Conservation (phyloP, 2,329 filamentous ascomycete species). For the Claviceps quebecensis region DNA sequence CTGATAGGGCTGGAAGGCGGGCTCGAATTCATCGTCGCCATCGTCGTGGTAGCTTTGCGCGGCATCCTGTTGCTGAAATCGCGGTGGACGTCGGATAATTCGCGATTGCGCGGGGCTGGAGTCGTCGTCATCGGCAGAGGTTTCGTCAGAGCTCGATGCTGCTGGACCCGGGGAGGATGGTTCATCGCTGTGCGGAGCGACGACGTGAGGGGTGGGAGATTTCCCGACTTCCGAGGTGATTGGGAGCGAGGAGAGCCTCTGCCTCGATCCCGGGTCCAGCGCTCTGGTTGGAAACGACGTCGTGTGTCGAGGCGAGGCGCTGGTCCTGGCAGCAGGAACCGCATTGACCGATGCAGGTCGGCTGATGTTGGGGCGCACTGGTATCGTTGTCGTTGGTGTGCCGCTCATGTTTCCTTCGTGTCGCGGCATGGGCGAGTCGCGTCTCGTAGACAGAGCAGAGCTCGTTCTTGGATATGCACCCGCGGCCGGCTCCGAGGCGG, state of each 20-base stretch:
- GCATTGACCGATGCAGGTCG: conserved; percentile 35
- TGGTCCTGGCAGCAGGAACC: conserved; percentile 23
- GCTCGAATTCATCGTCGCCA: conserved; percentile 43
- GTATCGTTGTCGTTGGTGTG: conserved; percentile 28
- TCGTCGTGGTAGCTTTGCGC: conserved; percentile 29
- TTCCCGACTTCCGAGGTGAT: conserved; percentile 16
- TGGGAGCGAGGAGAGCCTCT: conserved; percentile 31
- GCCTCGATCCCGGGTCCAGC: conserved; percentile 19
- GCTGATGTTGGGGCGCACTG: conserved; percentile 30
- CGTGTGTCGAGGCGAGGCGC: conserved; percentile 12
- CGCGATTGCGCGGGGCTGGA: conserved; percentile 43
- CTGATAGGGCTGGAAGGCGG: conserved; percentile 39
- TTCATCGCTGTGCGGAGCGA: conserved; percentile 9
- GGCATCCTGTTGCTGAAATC: conserved; percentile 29
- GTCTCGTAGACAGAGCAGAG: conserved; percentile 43
- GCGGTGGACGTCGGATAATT: conserved; percentile 45
- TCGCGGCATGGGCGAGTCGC: conserved; percentile 39
- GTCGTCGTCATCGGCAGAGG: conserved; percentile 33
- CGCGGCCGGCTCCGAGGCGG: conserved; percentile 30
- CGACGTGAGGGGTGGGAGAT: conserved; percentile 11
- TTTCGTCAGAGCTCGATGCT: conserved; percentile 24
- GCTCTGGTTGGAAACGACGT: conserved; percentile 11
- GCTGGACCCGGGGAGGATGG: conserved; percentile 21
- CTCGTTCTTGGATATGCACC: conserved; percentile 27
- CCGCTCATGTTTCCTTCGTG: conserved; percentile 31